These are phyloP conservation scores for Metschnikowia picachoensis DNA, from an alignment of 805 yeast genomes.

Conservation along the genomic window DNA sequence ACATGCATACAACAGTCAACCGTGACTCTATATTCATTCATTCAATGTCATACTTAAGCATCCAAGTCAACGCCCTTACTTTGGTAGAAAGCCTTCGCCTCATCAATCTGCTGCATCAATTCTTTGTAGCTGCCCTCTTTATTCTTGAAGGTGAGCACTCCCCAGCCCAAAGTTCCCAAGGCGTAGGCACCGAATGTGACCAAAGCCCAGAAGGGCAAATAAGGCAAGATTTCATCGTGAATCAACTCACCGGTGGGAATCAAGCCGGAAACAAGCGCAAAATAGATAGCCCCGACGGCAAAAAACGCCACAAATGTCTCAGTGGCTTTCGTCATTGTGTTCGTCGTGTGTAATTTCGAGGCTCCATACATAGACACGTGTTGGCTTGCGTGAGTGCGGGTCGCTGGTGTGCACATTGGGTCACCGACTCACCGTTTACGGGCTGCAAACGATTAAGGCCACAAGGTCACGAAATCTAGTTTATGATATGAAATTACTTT, in stretches of 20 bases:
- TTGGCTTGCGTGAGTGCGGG: slow-evolving; percentile 1
- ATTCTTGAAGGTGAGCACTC: slow-evolving; percentile 65
- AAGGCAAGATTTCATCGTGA: slow-evolving; percentile 56
- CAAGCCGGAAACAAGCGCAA: slow-evolving; percentile 47
- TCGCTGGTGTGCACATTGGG: neutral
- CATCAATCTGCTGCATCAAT: slow-evolving; percentile 53
- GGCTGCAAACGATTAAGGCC: too few relatives aligned
- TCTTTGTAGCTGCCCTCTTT: slow-evolving; percentile 65
- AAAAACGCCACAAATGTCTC: slow-evolving; percentile 49
- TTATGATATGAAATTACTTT: too few relatives aligned
- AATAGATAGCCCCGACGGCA: slow-evolving; percentile 49
- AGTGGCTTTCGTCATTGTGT: slow-evolving; percentile 61
- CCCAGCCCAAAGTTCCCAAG: slow-evolving; percentile 63
- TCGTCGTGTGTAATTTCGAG: too few relatives aligned
- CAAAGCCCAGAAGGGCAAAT: slow-evolving; percentile 66
- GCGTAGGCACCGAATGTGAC: slow-evolving; percentile 69
- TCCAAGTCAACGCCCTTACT: slow-evolving; percentile 51
- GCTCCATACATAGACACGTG: slow-evolving; percentile 5
- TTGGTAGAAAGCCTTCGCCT: slow-evolving; percentile 57
- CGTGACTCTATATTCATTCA: neutral
- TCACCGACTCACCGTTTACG: too few relatives aligned
- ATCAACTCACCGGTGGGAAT: slow-evolving; percentile 51
- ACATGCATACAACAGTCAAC: neutral
- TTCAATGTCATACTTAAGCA: slow-evolving; percentile 3
- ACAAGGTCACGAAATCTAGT: too few relatives aligned